A percentile compares a stretch with the other conserved stretches of the same genome.
These are phyloP conservation scores for Calonectria multiphialidica DNA, from an alignment of 2,329 filamentous ascomycete genomes.

Conservation along the genomic window DNA sequence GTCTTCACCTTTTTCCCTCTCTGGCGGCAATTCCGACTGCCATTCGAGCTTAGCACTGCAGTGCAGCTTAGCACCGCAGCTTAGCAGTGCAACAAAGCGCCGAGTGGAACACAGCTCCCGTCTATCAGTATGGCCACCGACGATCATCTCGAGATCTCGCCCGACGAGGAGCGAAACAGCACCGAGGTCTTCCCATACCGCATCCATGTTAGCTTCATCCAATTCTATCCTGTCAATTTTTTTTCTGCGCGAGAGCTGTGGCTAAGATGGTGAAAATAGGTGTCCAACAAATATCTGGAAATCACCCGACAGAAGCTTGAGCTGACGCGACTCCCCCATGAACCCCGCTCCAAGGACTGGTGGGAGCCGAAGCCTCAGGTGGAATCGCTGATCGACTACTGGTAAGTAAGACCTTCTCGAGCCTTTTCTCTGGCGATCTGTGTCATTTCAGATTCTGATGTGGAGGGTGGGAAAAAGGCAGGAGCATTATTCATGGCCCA, in stretches of 20 bases:
- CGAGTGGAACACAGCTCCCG: neutral
- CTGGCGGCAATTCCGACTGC: neutral
- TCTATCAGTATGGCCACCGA: slow-evolving; percentile 31
- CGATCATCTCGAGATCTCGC: slow-evolving; percentile 32
- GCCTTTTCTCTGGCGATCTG: neutral
- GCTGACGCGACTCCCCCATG: slow-evolving; percentile 73
- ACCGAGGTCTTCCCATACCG: slow-evolving; percentile 67
- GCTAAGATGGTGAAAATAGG: slow-evolving; percentile 56
- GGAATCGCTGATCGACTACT: slow-evolving; percentile 75
- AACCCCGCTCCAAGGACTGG: slow-evolving; percentile 65
- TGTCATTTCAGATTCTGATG: slow-evolving; percentile 6
- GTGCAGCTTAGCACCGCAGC: no score
- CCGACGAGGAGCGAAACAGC: slow-evolving; percentile 38
- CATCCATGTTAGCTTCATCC: slow-evolving; percentile 63
- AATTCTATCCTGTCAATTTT: neutral
- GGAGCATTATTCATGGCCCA: slow-evolving; percentile 74
- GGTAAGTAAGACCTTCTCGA: slow-evolving; percentile 54
- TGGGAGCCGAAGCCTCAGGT: slow-evolving; percentile 72
- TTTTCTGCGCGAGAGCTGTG: neutral
- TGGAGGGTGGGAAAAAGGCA: slow-evolving; percentile 60
- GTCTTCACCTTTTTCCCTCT: neutral
- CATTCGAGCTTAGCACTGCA: neutral
- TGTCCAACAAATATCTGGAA: slow-evolving; percentile 75
- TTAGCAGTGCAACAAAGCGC: neutral
- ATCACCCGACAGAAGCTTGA: slow-evolving; percentile 77